Conservation (phyloP, 495 filamentous ascomycete genomes). For the Podospora fimiseda region DNA sequence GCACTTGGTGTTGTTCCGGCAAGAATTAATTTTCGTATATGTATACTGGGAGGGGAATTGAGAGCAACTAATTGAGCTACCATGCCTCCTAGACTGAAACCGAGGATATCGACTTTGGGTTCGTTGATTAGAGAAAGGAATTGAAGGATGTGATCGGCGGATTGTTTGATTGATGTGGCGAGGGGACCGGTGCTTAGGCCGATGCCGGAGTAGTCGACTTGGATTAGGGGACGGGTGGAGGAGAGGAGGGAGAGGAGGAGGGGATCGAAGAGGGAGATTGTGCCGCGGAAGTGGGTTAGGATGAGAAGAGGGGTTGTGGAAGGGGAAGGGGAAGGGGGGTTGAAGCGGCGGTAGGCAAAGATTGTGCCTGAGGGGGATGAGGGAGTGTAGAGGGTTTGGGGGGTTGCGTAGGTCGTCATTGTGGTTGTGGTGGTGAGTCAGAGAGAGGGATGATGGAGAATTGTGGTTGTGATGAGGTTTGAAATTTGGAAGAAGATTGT, state of each 20-base stretch:
- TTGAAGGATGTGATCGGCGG: slow-evolving; percentile 25
- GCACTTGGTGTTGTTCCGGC: slow-evolving; percentile 19
- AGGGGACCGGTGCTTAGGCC: slow-evolving; percentile 20
- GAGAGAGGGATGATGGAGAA: neutral
- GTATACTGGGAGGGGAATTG: slow-evolving; percentile 6
- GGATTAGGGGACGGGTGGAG: slow-evolving; percentile 16
- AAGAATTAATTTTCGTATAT: slow-evolving; percentile 19
- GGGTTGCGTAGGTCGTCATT: slow-evolving; percentile 31
- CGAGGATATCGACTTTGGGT: slow-evolving; percentile 26
- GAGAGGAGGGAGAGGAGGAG: slow-evolving; percentile 26
- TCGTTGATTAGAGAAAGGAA: slow-evolving; percentile 27
- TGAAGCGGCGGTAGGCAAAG: slow-evolving; percentile 34
- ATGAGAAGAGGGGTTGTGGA: slow-evolving; percentile 24
- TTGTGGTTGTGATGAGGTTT: too few species aligned
- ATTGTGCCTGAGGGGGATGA: slow-evolving; percentile 15
- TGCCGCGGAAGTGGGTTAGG: slow-evolving; percentile 31
- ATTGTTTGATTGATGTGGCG: slow-evolving; percentile 14
- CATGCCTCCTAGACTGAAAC: slow-evolving; percentile 29
- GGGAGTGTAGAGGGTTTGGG: slow-evolving; percentile 24
- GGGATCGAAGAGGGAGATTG: slow-evolving; percentile 27
- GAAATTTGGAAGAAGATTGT: too few species aligned
- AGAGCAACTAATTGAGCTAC: slow-evolving; percentile 26
- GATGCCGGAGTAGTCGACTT: slow-evolving; percentile 28
- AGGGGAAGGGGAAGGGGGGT: slow-evolving; percentile 5
- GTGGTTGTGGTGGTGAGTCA: neutral